Conservation (phyloP, 768 basidiomycete genomes). For the Xerocomellus dryophilus region DNA sequence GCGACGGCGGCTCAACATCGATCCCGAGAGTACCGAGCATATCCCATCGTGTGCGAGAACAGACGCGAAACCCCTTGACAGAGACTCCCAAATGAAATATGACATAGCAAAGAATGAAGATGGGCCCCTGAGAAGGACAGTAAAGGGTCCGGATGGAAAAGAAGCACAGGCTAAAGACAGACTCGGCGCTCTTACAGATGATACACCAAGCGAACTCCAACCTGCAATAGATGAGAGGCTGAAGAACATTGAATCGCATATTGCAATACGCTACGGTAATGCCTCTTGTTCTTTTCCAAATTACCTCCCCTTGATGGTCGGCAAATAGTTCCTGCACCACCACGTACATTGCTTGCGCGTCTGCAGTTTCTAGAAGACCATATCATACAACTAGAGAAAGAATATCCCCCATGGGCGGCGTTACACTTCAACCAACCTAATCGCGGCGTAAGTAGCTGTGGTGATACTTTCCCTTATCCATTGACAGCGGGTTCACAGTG, state of each 20-base stretch:
- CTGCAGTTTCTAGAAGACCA: constrained; percentile 75
- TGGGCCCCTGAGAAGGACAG: constrained; percentile 65
- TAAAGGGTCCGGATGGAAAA: constrained; percentile 33
- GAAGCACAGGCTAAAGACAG: constrained; percentile 10
- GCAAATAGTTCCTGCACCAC: constrained; percentile 63
- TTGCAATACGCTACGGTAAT: constrained; percentile 72
- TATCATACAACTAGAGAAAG: constrained; percentile 70
- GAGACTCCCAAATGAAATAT: constrained; percentile 81
- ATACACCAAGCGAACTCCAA: constrained; percentile 42
- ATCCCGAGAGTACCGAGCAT: constrained; percentile 31
- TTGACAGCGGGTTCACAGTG: constrained; percentile 45
- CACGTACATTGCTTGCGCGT: constrained; percentile 59
- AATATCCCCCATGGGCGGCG: constrained; percentile 85
- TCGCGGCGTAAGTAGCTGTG: constrained; percentile 57
- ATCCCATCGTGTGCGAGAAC: constrained; percentile 66
- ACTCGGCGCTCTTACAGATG: constrained; percentile 20
- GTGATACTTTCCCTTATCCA: background rate
- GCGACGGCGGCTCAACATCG: constrained; percentile 40
- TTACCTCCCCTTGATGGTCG: constrained; percentile 3
- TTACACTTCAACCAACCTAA: constrained; percentile 85
- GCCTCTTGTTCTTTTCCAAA: constrained; percentile 1
- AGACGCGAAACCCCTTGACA: constrained; percentile 66
- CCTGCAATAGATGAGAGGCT: constrained; percentile 66
- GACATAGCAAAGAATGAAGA: constrained; percentile 85
- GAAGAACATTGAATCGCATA: constrained; percentile 64